These are phyloP conservation scores for Guyanaporus albipodus DNA, from an alignment of 768 basidiomycete species.

Conservation along the genomic window DNA sequence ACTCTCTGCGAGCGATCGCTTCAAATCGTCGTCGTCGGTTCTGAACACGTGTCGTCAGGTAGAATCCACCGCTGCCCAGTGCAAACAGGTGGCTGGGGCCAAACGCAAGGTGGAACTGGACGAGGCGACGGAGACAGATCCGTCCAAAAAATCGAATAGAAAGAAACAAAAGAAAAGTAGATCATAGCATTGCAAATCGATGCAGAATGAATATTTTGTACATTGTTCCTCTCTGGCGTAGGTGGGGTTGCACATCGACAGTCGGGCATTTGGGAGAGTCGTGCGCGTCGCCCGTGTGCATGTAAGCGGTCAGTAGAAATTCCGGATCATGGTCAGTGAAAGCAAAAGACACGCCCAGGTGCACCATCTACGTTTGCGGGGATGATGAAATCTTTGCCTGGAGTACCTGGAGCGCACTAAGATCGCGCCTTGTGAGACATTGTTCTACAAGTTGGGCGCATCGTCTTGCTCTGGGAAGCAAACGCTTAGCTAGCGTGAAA, in stretches of 20 bases:
- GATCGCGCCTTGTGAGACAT: slow-evolving; percentile 23
- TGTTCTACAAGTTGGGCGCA: slow-evolving; percentile 25
- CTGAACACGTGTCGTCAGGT: slow-evolving; percentile 66
- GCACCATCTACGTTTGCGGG: slow-evolving; percentile 4
- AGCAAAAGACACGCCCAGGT: background rate
- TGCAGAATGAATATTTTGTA: background rate
- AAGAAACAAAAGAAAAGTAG: slow-evolving; percentile 45
- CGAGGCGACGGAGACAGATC: slow-evolving; percentile 24
- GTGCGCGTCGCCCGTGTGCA: too few relatives aligned
- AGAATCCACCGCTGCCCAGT: slow-evolving; percentile 20
- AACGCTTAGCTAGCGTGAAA: background rate
- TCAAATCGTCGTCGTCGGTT: slow-evolving; percentile 60
- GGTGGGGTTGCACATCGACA: background rate
- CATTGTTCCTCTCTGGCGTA: background rate
- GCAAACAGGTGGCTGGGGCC: slow-evolving; percentile 3
- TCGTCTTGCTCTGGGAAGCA: slow-evolving; percentile 24
- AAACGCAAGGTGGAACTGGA: slow-evolving; percentile 40
- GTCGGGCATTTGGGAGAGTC: background rate
- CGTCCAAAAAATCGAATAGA: slow-evolving; percentile 39
- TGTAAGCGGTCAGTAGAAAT: background rate
- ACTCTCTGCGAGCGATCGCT: slow-evolving; percentile 51
- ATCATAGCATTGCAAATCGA: slow-evolving; percentile 10
- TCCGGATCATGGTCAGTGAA: background rate
- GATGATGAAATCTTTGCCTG: slow-evolving; percentile 11
- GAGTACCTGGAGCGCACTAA: slow-evolving; percentile 20